Evolutionary conservation across 441 rosid species (phyloP), one percentile per base, ranked within the genome.

Genomic region (Iberis amara): DNA sequence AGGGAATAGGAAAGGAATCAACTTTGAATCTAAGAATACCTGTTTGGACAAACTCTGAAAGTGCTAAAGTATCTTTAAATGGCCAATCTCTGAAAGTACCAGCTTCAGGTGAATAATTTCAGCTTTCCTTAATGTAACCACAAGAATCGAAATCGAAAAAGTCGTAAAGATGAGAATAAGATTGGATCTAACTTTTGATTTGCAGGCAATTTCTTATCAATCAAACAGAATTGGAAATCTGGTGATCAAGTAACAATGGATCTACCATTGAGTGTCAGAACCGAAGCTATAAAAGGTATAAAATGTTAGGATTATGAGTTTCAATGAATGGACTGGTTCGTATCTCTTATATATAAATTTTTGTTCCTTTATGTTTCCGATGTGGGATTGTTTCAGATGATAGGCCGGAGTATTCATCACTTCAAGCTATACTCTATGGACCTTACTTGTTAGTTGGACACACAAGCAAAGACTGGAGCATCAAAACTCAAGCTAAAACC

Each of bases 361-460:
- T n/a, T n/a, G n/a, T n/a, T n/a, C n/a, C n/a, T n/a, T n/a, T n/a
- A n/a, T n/a, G n/a, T n/a, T n/a, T n/a, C n/a, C n/a, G n/a, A n/a
- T n/a, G n/a, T n/a, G n/a, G n/a, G n/a, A n/a, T n/a, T n/a, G 55
- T 51, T 64, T 53, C 79, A 91, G 98, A 91, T 74, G 96, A 91
- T 37, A 72, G 88, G 52, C 55, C 83, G 0, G 86, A 78, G 15
- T 79, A 78, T 55, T 71, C 82, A 59, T 86, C 96, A 0, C 27
- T 92, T 44, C 79, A 74, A 41, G 94, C 96, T 2, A 82, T 92
- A 59, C 86, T 92, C 3, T 92, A 78, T 52, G 96, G 98, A 4
- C 98, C 91, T 6, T 82, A 84, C 65, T 76, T 85, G 52, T 87
- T 92, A 55, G 84, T 80, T 1, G 96, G 96, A 18, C 76, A 65